Conservation (phyloP, 164 flowering plant species). For the Nelumbo lutea region DNA sequence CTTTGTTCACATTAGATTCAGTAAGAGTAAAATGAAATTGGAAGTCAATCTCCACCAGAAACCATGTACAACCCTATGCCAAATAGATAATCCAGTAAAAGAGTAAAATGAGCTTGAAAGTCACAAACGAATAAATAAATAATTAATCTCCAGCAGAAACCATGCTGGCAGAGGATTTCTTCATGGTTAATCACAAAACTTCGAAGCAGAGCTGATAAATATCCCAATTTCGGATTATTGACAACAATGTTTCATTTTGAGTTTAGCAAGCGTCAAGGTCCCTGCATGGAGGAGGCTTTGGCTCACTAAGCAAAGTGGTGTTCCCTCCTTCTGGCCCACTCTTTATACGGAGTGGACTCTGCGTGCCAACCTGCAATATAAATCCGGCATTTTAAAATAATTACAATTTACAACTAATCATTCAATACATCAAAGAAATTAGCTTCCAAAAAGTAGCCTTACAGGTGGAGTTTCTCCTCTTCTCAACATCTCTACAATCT, state of each 20-base stretch:
- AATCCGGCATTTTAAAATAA: background rate
- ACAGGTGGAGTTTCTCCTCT: constrained; percentile 91
- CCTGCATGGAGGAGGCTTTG: constrained; percentile 89
- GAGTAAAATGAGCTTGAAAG: constrained; percentile 1
- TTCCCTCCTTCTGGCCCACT: constrained; percentile 96
- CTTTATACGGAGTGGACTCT: constrained; percentile 66
- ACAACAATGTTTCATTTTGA: background rate
- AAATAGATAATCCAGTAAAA: background rate
- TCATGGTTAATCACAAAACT: constrained; percentile 8
- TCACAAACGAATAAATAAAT: background rate
- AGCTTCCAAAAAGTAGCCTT: constrained; percentile 21
- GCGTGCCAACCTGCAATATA: constrained; percentile 82
- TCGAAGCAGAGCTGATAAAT: constrained; percentile 18
- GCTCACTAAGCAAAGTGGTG: constrained; percentile 73
- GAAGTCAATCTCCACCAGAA: no score
- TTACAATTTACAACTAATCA: background rate
- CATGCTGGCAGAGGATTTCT: constrained; percentile 9
- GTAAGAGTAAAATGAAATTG: no score
- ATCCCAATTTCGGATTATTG: constrained; percentile 37
- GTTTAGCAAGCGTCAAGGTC: constrained; percentile 94
- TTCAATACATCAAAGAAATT: background rate
- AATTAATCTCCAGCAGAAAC: constrained; percentile 5
- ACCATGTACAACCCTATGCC: no score
- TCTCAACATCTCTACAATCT: constrained; percentile 85
- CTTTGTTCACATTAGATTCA: no score